These are phyloP conservation scores for Nadsonia starkeyi-henricii DNA, from an alignment of 1,139 yeast species.

Conservation along the genomic window DNA sequence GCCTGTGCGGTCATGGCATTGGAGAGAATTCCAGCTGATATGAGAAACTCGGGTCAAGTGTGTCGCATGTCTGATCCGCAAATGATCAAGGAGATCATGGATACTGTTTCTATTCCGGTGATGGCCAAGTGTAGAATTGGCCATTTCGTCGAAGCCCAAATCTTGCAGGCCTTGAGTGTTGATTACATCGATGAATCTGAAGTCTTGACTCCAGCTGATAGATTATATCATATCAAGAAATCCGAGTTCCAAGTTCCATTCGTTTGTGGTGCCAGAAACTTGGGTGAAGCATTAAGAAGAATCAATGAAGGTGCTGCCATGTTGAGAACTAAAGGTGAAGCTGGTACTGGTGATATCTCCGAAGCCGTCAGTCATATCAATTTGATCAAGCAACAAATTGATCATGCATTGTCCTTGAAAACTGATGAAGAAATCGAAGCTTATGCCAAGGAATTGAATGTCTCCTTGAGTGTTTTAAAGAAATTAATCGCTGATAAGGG, in stretches of 20 bases:
- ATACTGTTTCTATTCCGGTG: conserved; percentile 37
- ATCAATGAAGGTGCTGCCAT: conserved; percentile 77
- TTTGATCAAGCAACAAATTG: conserved; percentile 43
- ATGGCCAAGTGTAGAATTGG: conserved; percentile 88
- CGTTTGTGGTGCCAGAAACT: conserved; percentile 75
- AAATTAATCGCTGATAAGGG: conserved; percentile 35
- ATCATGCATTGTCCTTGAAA: conserved; percentile 28
- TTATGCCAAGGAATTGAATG: conserved; percentile 47
- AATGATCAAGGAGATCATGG: conserved; percentile 67
- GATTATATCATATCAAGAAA: conserved; percentile 51
- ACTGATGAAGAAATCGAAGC: conserved; percentile 34
- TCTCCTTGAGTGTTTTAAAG: conserved; percentile 41
- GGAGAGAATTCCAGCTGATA: conserved; percentile 78
- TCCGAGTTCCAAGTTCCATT: conserved; percentile 55
- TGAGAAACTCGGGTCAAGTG: conserved; percentile 71
- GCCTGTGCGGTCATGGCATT: conserved; percentile 89
- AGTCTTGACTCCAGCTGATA: conserved; percentile 74
- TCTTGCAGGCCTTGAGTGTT: conserved; percentile 56
- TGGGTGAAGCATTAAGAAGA: conserved; percentile 77
- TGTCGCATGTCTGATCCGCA: conserved; percentile 83
- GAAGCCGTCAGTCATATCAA: conserved; percentile 75
- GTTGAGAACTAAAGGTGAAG: conserved; percentile 83
- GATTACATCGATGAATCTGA: conserved; percentile 79
- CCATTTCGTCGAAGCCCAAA: conserved; percentile 72
- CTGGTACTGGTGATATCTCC: conserved; percentile 79